Evolutionary conservation across 2,329 filamentous ascomycete genomes (phyloP).

Genomic region (Clonostachys rhizophaga): DNA sequence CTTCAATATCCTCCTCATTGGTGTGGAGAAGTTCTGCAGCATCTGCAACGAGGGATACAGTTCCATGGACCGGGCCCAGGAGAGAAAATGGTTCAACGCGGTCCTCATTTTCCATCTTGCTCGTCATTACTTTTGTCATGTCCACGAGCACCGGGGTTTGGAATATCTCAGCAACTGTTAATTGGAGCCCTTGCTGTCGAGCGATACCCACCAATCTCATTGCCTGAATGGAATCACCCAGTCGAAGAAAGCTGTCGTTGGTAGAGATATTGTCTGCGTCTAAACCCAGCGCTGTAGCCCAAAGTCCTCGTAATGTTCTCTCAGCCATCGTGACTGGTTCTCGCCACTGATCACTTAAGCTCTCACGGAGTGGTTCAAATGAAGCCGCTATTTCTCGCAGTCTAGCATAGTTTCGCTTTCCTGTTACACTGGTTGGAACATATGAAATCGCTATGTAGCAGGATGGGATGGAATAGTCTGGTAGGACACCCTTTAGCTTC

Average conservation of each 20-base stretch:
- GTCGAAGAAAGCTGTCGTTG: slow-evolving; percentile 7
- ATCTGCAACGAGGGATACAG: neutral
- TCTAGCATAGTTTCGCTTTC: no score
- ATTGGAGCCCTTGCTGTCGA: neutral
- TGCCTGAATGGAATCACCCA: slow-evolving; percentile 12
- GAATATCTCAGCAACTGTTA: slow-evolving; percentile 15
- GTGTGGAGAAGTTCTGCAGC: neutral
- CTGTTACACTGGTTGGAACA: no score
- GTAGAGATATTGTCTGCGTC: neutral
- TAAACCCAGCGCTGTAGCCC: neutral
- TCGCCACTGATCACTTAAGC: no score
- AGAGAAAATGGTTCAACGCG: neutral
- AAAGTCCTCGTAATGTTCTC: slow-evolving; percentile 7
- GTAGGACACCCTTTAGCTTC: no score
- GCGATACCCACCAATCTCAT: slow-evolving; percentile 8
- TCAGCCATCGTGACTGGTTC: neutral
- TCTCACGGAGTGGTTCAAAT: no score
- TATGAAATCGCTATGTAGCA: no score
- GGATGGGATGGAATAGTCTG: no score
- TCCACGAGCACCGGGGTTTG: slow-evolving; percentile 25
- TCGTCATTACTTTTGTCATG: neutral
- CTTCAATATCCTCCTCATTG: slow-evolving; percentile 21
- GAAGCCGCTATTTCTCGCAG: no score
- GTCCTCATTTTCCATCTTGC: neutral
- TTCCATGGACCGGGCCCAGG: neutral